Evolutionary conservation across 1,284 basidiomycete genomes (phyloP).

Genomic region (Cutaneotrichosporon sp.): DNA sequence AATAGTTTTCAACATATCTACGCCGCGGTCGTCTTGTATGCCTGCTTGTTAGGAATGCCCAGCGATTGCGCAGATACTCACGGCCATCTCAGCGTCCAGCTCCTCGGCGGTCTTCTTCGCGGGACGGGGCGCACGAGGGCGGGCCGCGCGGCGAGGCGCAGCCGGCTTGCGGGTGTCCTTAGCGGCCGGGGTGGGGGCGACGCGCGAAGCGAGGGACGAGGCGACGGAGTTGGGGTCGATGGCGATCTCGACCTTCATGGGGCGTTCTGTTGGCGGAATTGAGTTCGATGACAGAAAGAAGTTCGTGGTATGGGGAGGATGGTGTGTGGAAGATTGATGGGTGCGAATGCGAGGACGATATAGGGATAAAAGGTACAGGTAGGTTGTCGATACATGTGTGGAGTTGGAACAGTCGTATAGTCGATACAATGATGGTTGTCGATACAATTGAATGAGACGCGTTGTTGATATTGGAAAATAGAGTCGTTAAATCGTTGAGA

Average conservation of each 20-base stretch:
- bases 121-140: conserved; percentile 43
- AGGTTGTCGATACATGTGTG: background rate
- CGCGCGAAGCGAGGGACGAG: conserved; percentile 58
- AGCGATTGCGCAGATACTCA: conserved; percentile 54
- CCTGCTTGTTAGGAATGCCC: conserved; percentile 15
- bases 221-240: conserved; percentile 73
- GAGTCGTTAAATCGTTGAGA: background rate
- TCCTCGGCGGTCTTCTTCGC: conserved; percentile 55
- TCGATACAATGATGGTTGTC: too few relatives aligned
- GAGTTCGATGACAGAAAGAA: background rate
- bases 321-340: too few relatives aligned
- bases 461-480: background rate
- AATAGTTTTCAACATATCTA: background rate
- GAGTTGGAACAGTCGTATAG: background rate
- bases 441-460: background rate
- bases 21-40: conserved; percentile 32
- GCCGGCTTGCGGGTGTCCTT: conserved; percentile 43
- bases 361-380: background rate
- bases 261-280: conserved; percentile 63
- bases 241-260: conserved; percentile 97
- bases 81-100: conserved; percentile 60
- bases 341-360: too few relatives aligned
- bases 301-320: conserved; percentile 28
- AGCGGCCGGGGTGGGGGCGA: conserved; percentile 52
- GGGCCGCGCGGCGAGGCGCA: conserved; percentile 51